These are phyloP conservation scores for Priceomyces haplophilus DNA, from an alignment of 805 yeast species.

Conservation along the genomic window DNA sequence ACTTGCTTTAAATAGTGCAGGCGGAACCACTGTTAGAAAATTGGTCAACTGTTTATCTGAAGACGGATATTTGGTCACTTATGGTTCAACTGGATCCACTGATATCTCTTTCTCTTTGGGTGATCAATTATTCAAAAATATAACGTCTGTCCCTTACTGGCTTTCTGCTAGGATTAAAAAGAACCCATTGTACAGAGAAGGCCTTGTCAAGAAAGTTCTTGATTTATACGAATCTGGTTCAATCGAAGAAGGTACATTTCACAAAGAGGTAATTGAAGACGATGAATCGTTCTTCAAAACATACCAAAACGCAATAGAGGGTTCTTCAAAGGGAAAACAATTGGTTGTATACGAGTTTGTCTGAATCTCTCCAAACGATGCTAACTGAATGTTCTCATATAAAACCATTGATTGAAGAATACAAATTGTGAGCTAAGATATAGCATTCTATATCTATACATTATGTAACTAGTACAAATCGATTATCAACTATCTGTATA, in stretches of 20 bases:
- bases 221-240: constrained; percentile 58
- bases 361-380: too few species aligned
- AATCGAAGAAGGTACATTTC: constrained; percentile 46
- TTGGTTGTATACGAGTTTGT: constrained; percentile 26
- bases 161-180: constrained; percentile 23
- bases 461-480: too few species aligned
- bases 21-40: constrained; percentile 21
- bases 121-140: constrained; percentile 29
- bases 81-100: constrained; percentile 21
- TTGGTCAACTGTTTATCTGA: constrained; percentile 23
- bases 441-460: too few species aligned
- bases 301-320: constrained; percentile 43
- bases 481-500: too few species aligned
- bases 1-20: constrained; percentile 33
- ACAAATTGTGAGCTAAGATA: too few species aligned
- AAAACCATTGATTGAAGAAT: not conserved
- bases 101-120: constrained; percentile 17
- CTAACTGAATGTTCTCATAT: too few species aligned
- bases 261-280: constrained; percentile 35
- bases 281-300: constrained; percentile 42
- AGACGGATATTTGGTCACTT: constrained; percentile 26
- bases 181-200: constrained; percentile 57
- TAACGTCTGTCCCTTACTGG: constrained; percentile 31
- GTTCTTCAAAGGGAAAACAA: constrained; percentile 44
- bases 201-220: constrained; percentile 53